Evolutionary conservation across 2,329 filamentous ascomycete genomes (phyloP).

Genomic region (Verticillium alfalfae): DNA sequence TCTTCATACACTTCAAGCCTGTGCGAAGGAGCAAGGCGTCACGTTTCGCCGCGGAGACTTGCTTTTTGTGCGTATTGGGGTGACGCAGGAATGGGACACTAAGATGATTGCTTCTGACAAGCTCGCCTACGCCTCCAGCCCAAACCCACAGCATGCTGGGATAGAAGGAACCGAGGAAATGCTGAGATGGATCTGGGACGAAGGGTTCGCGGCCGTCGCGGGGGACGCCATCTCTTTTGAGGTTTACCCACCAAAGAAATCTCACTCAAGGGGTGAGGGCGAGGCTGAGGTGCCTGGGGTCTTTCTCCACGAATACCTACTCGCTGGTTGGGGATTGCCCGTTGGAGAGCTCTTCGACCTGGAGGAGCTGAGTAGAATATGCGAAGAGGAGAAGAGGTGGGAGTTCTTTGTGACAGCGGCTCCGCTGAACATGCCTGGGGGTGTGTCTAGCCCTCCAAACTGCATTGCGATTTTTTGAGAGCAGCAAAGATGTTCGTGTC

Average conservation of each 20-base stretch:
- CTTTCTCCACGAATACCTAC: constrained; percentile 39
- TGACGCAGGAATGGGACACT: constrained; percentile 21
- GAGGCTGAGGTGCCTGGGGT: constrained; percentile 10
- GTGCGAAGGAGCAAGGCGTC: constrained; percentile 32
- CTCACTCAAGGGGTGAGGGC: constrained; percentile 16
- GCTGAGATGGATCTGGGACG: constrained; percentile 39
- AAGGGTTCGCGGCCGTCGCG: constrained; percentile 39
- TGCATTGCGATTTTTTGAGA: constrained; percentile 33
- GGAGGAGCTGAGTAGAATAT: constrained; percentile 33
- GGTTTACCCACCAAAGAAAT: constrained; percentile 27
- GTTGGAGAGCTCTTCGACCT: constrained; percentile 29
- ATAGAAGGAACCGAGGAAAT: constrained; percentile 31
- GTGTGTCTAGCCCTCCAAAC: constrained; percentile 38
- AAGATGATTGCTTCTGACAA: constrained; percentile 31
- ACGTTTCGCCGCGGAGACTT: constrained; percentile 43
- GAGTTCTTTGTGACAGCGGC: constrained; percentile 43
- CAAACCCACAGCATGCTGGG: constrained; percentile 28
- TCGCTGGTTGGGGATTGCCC: constrained; percentile 43
- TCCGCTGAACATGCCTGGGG: constrained; percentile 41
- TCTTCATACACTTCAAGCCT: constrained; percentile 17
- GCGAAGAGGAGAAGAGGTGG: constrained; percentile 44
- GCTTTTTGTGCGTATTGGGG: constrained; percentile 37
- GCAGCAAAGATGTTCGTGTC: no score
- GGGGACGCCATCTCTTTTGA: constrained; percentile 37
- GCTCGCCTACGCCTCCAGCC: constrained; percentile 34